Percentiles rank a stretch among this genome's conserved stretches.
Evolutionary conservation across 345 rosid species (phyloP).

Genomic region (Mercurialis annua): DNA sequence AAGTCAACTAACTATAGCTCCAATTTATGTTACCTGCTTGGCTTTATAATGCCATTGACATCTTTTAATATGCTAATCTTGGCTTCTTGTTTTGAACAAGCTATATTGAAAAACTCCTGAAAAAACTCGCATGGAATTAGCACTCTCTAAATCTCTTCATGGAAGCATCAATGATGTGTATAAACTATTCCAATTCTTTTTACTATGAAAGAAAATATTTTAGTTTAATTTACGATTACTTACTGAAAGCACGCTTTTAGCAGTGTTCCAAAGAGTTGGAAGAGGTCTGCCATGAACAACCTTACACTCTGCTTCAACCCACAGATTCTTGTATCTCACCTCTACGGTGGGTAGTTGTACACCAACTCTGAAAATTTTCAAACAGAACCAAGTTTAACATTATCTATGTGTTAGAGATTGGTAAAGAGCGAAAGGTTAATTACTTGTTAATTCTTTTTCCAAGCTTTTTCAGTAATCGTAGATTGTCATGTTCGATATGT

Average conservation of each 20-base stretch:
- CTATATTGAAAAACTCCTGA: constrained; percentile 43
- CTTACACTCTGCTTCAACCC: constrained; percentile 62
- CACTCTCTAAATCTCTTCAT: neutral
- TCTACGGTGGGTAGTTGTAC: constrained; percentile 62
- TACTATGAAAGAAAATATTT: too few species aligned
- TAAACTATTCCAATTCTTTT: too few species aligned
- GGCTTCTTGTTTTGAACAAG: constrained; percentile 40
- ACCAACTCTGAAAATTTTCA: constrained; percentile 45
- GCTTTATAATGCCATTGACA: constrained; percentile 54
- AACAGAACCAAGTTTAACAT: neutral
- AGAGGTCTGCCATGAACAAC: constrained; percentile 69
- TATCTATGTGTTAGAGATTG: too few species aligned
- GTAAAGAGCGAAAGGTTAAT: too few species aligned
- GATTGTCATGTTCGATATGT: constrained; percentile 65
- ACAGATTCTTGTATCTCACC: constrained; percentile 51
- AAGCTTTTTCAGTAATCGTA: constrained; percentile 45
- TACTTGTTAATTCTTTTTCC: constrained; percentile 56
- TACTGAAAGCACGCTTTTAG: constrained; percentile 42
- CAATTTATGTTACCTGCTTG: constrained; percentile 57
- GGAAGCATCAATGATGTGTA: too few species aligned
- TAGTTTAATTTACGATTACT: constrained; percentile 36
- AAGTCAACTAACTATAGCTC: too few species aligned
- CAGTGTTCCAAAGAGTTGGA: constrained; percentile 73
- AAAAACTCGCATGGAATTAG: neutral
- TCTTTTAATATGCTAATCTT: constrained; percentile 51